Conservation (phyloP, 2,329 filamentous ascomycete genomes). For the Trichoderma sp. region DNA sequence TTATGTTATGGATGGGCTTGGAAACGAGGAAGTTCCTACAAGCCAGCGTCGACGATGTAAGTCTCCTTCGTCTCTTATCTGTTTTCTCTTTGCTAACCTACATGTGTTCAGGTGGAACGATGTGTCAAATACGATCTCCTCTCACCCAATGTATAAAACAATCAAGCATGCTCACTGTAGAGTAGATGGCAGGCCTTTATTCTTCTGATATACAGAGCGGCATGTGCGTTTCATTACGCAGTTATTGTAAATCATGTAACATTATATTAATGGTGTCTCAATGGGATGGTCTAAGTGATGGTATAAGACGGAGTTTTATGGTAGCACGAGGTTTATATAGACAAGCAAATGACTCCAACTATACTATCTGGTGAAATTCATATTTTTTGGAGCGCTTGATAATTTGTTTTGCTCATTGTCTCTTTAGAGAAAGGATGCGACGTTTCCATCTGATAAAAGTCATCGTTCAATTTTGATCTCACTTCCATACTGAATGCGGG, state of each 20-base stretch:
- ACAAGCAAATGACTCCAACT: background rate
- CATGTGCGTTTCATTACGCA: background rate
- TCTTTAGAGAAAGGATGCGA: background rate
- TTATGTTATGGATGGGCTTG: slow-evolving; percentile 87
- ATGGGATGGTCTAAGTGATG: background rate
- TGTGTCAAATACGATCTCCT: slow-evolving; percentile 90
- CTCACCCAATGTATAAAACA: slow-evolving; percentile 75
- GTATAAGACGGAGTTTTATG: background rate
- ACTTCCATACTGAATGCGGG: background rate
- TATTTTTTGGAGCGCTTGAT: background rate
- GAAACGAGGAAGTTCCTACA: slow-evolving; percentile 88
- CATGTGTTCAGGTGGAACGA: slow-evolving; percentile 65
- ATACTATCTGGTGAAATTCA: background rate
- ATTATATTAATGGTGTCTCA: background rate
- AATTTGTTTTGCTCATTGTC: background rate
- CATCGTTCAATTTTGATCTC: background rate
- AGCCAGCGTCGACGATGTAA: slow-evolving; percentile 83
- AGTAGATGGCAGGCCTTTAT: background rate
- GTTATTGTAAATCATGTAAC: slow-evolving; percentile 3
- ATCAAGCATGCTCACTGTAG: background rate
- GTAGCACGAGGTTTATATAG: background rate
- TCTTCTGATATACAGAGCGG: background rate
- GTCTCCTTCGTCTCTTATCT: slow-evolving; percentile 38
- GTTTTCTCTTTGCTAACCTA: background rate
- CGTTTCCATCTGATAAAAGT: background rate